phyloP scores from a whole-genome alignment of 192 early-diverging fungal species.

The Backusella australiensis region DNA sequence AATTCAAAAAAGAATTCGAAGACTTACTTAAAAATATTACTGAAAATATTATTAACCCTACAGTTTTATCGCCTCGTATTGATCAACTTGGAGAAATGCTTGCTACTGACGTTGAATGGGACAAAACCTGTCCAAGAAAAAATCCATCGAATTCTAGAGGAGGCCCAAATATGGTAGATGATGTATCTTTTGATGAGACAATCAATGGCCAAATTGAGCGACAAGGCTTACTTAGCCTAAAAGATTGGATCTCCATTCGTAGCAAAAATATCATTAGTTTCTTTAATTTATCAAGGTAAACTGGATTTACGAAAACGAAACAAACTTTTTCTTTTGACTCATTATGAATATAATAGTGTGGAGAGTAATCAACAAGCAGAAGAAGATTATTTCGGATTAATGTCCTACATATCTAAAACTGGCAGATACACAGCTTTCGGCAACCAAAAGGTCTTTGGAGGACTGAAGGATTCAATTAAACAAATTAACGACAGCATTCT shows the following conservation, averaged over 20 bases:
- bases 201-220: neutral
- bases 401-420: neutral
- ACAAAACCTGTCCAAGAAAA: neutral
- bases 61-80: neutral
- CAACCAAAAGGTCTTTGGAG: neutral
- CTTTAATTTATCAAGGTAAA: neutral
- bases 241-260: neutral
- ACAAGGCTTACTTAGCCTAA: neutral
- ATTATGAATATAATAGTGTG: neutral
- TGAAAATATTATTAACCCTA: neutral
- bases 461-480: neutral
- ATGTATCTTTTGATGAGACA: neutral
- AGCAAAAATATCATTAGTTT: neutral
- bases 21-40: neutral
- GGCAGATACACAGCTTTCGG: neutral
- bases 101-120: slow-evolving; percentile 1
- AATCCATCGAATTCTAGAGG: neutral
- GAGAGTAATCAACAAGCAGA: neutral
- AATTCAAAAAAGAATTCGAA: slow-evolving; percentile 6
- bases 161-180: neutral
- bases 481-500: neutral
- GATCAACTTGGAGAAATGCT: slow-evolving; percentile 1
- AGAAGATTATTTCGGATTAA: neutral
- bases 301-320: neutral
- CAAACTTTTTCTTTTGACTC: neutral